Conservation (phyloP, 2,329 filamentous ascomycete genomes). For the Xylariaceae sp. region DNA sequence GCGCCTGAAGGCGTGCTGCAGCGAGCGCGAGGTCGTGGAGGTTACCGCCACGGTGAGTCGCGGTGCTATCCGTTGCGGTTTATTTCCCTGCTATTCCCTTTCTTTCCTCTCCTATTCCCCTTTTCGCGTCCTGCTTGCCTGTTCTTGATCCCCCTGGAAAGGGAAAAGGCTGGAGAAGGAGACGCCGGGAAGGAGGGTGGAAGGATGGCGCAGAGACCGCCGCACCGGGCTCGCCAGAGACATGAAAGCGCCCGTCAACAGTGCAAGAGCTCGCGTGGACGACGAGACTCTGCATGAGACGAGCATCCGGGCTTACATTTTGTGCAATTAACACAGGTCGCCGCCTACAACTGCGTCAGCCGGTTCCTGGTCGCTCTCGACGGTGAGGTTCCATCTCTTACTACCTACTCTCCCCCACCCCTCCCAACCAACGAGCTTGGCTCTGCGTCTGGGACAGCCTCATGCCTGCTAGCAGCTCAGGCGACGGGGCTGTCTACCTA, state of each 20-base stretch:
- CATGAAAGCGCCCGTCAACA: too few relatives aligned
- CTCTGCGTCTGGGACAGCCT: too few relatives aligned
- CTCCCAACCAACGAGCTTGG: too few relatives aligned
- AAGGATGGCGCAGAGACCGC: too few relatives aligned
- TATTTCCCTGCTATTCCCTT: background rate
- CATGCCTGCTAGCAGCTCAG: too few relatives aligned
- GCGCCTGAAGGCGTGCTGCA: conserved; percentile 52
- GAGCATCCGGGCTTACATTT: background rate
- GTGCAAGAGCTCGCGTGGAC: too few relatives aligned
- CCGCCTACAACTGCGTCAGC: conserved; percentile 79
- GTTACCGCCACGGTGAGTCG: conserved; percentile 62
- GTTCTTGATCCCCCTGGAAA: background rate
- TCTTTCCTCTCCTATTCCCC: background rate
- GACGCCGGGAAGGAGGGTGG: too few relatives aligned
- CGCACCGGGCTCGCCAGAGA: too few relatives aligned
- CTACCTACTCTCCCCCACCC: background rate
- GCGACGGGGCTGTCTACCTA: background rate
- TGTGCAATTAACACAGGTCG: conserved; percentile 33
- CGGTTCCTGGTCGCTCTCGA: conserved; percentile 76
- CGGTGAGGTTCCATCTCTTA: conserved; percentile 40
- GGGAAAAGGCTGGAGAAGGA: background rate
- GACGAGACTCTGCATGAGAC: too few relatives aligned
- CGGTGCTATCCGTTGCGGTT: background rate
- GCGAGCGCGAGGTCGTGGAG: conserved; percentile 69
- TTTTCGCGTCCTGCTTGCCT: conserved; percentile 1